phyloP scores from a whole-genome alignment of 139 green algal species.

The Chloropicon primus region DNA sequence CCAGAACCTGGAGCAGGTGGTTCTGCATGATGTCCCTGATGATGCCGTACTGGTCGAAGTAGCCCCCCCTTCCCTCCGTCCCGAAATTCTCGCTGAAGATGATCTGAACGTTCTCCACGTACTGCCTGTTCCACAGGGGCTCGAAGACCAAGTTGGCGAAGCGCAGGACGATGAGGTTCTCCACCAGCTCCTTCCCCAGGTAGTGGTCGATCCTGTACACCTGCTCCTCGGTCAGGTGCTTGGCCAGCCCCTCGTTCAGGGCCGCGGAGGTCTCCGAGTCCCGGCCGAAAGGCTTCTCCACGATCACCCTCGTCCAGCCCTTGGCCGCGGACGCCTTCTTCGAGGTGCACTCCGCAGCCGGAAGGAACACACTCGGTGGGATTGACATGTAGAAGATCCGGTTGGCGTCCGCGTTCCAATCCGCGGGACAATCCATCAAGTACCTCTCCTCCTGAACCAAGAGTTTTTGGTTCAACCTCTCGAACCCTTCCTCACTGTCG shows the following conservation, averaged over 20 bases:
- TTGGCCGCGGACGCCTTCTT: constrained; percentile 14
- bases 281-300: constrained; percentile 70
- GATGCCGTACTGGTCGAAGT: constrained; percentile 97
- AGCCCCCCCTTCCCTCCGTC: constrained; percentile 79
- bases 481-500: constrained; percentile 38
- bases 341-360: constrained; percentile 39
- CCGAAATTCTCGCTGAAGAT: constrained; percentile 90
- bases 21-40: constrained; percentile 91
- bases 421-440: not conserved
- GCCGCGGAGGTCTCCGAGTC: constrained; percentile 70
- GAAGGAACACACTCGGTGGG: constrained; percentile 79
- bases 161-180: constrained; percentile 92
- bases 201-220: constrained; percentile 94
- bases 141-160: constrained; percentile 86
- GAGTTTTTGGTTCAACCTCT: constrained; percentile 25
- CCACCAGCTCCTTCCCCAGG: constrained; percentile 90
- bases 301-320: constrained; percentile 47
- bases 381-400: constrained; percentile 92
- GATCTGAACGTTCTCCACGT: constrained; percentile 84
- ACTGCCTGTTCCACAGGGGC: constrained; percentile 64
- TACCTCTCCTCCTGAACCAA: constrained; percentile 26
- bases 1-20: constrained; percentile 73
- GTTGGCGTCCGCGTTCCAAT: constrained; percentile 6
- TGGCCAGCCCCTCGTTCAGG: constrained; percentile 52
- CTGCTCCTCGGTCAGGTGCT: constrained; percentile 70